These are phyloP conservation scores for Pythium coloratum DNA, from an alignment of 352 stramenopile species.

Conservation along the genomic window DNA sequence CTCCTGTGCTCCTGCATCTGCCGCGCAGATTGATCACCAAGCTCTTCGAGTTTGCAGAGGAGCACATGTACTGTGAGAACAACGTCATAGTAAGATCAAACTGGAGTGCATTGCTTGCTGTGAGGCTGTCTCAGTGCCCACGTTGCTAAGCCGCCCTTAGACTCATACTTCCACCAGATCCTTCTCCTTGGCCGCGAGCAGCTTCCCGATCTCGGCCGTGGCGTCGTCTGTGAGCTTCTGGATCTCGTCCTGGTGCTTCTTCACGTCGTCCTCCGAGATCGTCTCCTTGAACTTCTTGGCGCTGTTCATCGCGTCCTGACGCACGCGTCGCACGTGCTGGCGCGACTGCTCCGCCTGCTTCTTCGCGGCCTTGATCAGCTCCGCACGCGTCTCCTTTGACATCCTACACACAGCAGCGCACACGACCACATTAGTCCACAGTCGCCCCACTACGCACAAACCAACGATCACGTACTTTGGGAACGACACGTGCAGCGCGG, in stretches of 20 bases:
- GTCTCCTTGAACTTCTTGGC: constrained; percentile 82
- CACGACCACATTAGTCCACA: constrained; percentile 9
- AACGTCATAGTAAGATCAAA: too few relatives aligned
- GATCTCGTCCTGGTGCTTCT: constrained; percentile 74
- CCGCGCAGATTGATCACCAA: too few relatives aligned
- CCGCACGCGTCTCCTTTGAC: constrained; percentile 80
- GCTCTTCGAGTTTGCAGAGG: too few relatives aligned
- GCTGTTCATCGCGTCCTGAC: constrained; percentile 83
- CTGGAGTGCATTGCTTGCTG: too few relatives aligned
- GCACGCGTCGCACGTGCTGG: constrained; percentile 82
- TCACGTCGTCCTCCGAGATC: constrained; percentile 77
- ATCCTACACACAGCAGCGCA: constrained; percentile 41
- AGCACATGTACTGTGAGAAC: too few relatives aligned
- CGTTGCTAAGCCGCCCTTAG: background rate
- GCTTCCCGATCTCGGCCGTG: constrained; percentile 68
- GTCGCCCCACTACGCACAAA: background rate
- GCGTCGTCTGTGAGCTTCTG: constrained; percentile 79
- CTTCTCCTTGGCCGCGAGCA: constrained; percentile 78
- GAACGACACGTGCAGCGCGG: constrained; percentile 73
- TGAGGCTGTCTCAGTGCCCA: too few relatives aligned
- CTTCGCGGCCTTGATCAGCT: constrained; percentile 77
- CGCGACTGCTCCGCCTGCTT: constrained; percentile 82
- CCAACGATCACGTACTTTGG: constrained; percentile 56
- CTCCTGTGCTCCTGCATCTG: too few relatives aligned
- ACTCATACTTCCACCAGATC: constrained; percentile 63